Percentiles rank a stretch among this genome's conserved stretches.
These are phyloP conservation scores for Brasenia schreberi DNA, from an alignment of 164 flowering plant species.

Conservation along the genomic window DNA sequence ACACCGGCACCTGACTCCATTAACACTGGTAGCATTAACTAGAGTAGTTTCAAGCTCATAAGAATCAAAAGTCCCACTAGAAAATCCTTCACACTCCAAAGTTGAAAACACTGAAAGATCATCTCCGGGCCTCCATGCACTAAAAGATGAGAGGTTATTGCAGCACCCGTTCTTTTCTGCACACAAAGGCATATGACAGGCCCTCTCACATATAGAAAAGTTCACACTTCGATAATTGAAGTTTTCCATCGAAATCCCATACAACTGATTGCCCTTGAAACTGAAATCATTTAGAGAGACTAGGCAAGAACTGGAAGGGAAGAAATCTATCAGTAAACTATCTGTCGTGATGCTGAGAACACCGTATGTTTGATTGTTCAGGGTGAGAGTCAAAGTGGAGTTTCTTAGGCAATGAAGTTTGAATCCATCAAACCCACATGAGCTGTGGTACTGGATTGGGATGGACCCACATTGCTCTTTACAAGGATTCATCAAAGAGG, in stretches of 20 bases:
- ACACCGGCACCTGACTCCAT: conserved; percentile 51
- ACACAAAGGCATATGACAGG: conserved; percentile 39
- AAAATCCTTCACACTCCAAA: conserved; percentile 69
- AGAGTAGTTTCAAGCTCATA: conserved; percentile 27
- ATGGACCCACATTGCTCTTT: conserved; percentile 39
- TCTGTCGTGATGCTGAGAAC: conserved; percentile 44
- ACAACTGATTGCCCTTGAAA: conserved; percentile 21
- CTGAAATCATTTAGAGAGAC: conserved; percentile 39
- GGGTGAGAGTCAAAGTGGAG: conserved; percentile 34
- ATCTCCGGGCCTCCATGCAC: conserved; percentile 41
- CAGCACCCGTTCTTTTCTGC: conserved; percentile 43
- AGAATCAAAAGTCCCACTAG: conserved; percentile 38
- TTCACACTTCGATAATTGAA: conserved; percentile 65
- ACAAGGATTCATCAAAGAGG: conserved; percentile 16
- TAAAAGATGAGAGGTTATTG: conserved; percentile 44
- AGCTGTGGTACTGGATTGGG: conserved; percentile 34
- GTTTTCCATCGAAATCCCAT: conserved; percentile 42
- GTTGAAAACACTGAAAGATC: conserved; percentile 34
- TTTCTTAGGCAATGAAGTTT: conserved; percentile 40
- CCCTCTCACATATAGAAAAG: conserved; percentile 51
- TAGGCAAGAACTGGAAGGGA: conserved; percentile 27
- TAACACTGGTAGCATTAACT: conserved; percentile 43
- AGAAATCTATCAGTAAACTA: conserved; percentile 46
- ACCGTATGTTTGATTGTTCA: conserved; percentile 18
- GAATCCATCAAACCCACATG: conserved; percentile 24